Conservation (phyloP, 306 rosid species). For the Hippophae rhamnoides region DNA sequence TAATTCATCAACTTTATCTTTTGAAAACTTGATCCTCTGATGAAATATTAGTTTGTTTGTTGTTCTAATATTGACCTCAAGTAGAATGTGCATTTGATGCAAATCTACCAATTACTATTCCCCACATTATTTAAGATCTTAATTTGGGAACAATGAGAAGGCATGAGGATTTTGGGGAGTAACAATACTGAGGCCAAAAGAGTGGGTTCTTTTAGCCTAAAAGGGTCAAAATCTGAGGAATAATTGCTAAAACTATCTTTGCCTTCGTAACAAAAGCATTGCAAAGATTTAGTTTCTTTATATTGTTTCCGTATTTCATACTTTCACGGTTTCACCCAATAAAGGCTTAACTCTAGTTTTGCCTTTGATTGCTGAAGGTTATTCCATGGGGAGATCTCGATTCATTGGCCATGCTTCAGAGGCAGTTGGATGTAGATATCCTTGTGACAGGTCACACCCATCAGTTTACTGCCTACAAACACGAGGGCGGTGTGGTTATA, state of each 20-base stretch:
- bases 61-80: not conserved
- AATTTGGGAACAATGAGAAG: not conserved
- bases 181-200: not conserved
- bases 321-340: not conserved
- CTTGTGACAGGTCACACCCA: constrained; percentile 97
- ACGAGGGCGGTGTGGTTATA: constrained; percentile 91
- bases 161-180: not conserved
- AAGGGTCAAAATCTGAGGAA: too few species aligned
- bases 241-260: not conserved
- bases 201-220: not conserved
- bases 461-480: constrained; percentile 95
- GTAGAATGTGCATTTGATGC: not conserved
- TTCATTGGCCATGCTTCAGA: constrained; percentile 96
- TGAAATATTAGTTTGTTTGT: not conserved
- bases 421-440: constrained; percentile 98
- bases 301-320: not conserved
- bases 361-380: constrained; percentile 49
- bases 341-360: constrained; percentile 1
- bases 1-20: not conserved
- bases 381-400: constrained; percentile 99
- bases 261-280: not conserved
- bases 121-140: not conserved
- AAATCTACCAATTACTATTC: not conserved
- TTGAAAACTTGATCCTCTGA: too few species aligned
- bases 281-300: not conserved